phyloP scores from a whole-genome alignment of 2,329 filamentous ascomycete species.

The Pseudogymnoascus sp. region DNA sequence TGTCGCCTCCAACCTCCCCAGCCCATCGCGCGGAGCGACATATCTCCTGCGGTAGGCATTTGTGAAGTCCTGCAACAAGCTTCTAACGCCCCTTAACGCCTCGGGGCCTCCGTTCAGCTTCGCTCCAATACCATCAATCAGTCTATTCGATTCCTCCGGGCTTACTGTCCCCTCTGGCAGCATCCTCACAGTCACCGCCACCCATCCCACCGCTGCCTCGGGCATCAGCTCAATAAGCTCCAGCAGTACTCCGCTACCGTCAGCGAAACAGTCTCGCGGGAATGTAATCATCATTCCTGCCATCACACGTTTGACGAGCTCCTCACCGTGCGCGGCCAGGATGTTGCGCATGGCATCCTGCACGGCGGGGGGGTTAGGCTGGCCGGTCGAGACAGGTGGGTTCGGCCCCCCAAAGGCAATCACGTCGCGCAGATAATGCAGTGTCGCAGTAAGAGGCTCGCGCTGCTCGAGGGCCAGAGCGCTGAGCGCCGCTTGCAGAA shows the following conservation, averaged over 20 bases:
- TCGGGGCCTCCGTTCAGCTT: conserved; percentile 59
- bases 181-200: conserved; percentile 74
- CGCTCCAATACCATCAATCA: conserved; percentile 75
- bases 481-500: conserved; percentile 80
- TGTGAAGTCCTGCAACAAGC: conserved; percentile 89
- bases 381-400: conserved; percentile 53
- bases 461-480: conserved; percentile 83
- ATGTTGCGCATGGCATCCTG: conserved; percentile 67
- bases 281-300: conserved; percentile 99
- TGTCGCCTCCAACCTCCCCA: conserved; percentile 78
- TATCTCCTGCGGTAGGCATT: conserved; percentile 89
- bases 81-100: conserved; percentile 67
- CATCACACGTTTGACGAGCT: conserved; percentile 79
- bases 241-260: conserved; percentile 87
- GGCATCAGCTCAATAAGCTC: conserved; percentile 83
- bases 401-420: conserved; percentile 80
- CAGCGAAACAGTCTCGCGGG: conserved; percentile 88
- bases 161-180: conserved; percentile 77
- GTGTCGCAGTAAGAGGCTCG: conserved; percentile 80
- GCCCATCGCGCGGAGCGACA: conserved; percentile 85
- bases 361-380: conserved; percentile 59
- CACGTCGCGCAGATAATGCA: conserved; percentile 89
- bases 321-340: conserved; percentile 61
- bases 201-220: conserved; percentile 70
- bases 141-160: conserved; percentile 68